These are phyloP conservation scores for Dalbergia cultrata DNA, from an alignment of 306 rosid genomes.

Conservation along the genomic window DNA sequence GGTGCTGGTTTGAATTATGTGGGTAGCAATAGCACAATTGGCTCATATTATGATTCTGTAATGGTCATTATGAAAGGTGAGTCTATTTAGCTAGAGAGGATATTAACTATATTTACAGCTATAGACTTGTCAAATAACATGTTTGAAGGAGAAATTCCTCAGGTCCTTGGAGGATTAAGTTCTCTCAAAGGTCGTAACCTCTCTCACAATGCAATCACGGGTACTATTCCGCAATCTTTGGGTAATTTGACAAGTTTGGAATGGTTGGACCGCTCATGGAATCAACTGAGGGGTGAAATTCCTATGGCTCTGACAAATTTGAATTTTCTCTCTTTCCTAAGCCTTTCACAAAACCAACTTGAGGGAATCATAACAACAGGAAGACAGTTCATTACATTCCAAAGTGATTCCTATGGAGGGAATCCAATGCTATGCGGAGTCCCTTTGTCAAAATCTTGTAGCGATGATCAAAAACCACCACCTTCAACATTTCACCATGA, in stretches of 20 bases:
- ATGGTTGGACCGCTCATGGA: slow-evolving; percentile 55
- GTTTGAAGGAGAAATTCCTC: slow-evolving; percentile 48
- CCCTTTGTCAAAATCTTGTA: slow-evolving; percentile 46
- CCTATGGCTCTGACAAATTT: slow-evolving; percentile 40
- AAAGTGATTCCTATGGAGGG: slow-evolving; percentile 40
- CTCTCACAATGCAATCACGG: slow-evolving; percentile 47
- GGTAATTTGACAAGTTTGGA: slow-evolving; percentile 42
- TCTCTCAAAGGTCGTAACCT: slow-evolving; percentile 49
- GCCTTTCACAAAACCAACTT: slow-evolving; percentile 42
- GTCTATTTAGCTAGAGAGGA: neutral
- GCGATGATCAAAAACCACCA: neutral
- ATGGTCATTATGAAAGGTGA: slow-evolving; percentile 41
- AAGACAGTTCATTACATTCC: slow-evolving; percentile 53
- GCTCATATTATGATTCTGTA: slow-evolving; percentile 37
- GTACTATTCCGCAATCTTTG: slow-evolving; percentile 43
- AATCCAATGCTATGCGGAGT: slow-evolving; percentile 48
- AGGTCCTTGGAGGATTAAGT: slow-evolving; percentile 32
- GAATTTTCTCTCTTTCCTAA: too few species aligned
- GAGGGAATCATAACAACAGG: slow-evolving; percentile 53
- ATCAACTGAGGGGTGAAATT: slow-evolving; percentile 27
- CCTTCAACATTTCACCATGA: neutral
- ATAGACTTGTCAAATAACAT: slow-evolving; percentile 52
- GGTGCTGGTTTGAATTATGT: neutral
- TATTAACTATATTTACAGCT: slow-evolving; percentile 13
- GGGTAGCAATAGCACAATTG: neutral